Base-by-base conservation (phyloP, 2,329 filamentous ascomycete genomes). In the Cryphonectria parasitica region DNA sequence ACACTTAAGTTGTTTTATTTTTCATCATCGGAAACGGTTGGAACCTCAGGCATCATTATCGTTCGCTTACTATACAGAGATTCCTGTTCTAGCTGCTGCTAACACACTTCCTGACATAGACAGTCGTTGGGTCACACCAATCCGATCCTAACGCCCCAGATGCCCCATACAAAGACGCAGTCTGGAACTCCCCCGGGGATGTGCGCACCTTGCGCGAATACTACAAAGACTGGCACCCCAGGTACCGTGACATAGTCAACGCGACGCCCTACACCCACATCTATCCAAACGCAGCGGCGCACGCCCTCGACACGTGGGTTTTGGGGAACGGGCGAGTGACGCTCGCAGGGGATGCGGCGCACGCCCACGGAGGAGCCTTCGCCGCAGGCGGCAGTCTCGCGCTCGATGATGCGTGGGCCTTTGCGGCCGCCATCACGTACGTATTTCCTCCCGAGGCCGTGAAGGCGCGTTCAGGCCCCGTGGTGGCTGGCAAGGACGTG, bases 211-310 rank as follows among this genome's bases (percentile, higher is more conserved):
- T 85, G 39, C 77, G 78, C 25, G 73, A 78, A n/a, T 75, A 81
- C 69, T 82, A 80, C 69, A 75, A 79, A 73, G 76, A 81, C 74
- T 85, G 83, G 83, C 82, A 82, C 61, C 81, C 82, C 0, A 76
- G 80, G 0, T 76, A 82, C 22, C 78, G 78, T 39, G 78, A 79
- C 3, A 77, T 86, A 11, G 77, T 83, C 2, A 78, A 83, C 8
- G 79, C 79, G 3, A 80, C 80, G 4, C 84, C 83, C 0, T 77
- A 80, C 64, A 80, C 80, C 0, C 77, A 78, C 22, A 69, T 83
- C 0, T 85, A 82, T 64, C 82, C 83, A 4, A 85, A 85, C 71
- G 78, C 79, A 8, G 80, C 82, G 0, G 83, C 80, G 0, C 75
- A 80, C 4, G 76, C 77, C 8, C 77, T 85, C 0, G 76, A 80